Base-by-base conservation (phyloP, 371 early-diverging fungal genomes). In the Saksenaea vasiformis region DNA sequence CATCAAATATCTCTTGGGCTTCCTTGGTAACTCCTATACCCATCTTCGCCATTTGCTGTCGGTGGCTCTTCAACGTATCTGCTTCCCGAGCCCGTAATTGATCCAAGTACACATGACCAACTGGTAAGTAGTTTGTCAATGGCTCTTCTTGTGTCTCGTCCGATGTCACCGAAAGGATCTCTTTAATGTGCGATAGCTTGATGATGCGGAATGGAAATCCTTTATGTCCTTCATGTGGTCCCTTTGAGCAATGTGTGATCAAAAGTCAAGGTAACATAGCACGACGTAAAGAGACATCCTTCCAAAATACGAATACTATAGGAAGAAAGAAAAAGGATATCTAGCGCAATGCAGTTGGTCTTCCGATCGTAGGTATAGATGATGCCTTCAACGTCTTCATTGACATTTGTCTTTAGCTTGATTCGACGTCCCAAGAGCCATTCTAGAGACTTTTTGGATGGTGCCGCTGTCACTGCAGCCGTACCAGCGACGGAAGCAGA, bases 1-100 rank as follows among this genome's bases (percentile, higher is more conserved):
- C 92, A 75, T 93, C 90, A 67, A 93, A 93, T 62, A 93, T 89
- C 47, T 84, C 83, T 74, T 93, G 93, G 10, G 84, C 93, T 72
- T 86, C 83, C 54, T 83, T 81, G 59, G 89, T 86, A 11, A 93
- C 93, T 35, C 93, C 93, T 27, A 92, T 91, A 56, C 93, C 93
- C 61, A 91, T 87, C 44, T 88, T 85, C n/a, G 88, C 82, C 31
- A 82, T 83, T 19, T 86, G 82, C 44, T 77, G 82, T 60, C 76
- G 79, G 43, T 86, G 83, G 60, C 83, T 81, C 41, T 71, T 79
- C 19, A 88, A 58, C 7, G 87, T 82, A 39, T 84, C 83, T 54
- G 79, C 66, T 74, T 92, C 90, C 64, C 90, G 84, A 15, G 81
- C 77, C 67, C 83, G 83, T 22, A 92, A 66, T 54, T 72, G 80